Evolutionary conservation across 805 yeast species (phyloP).

Genomic region (Cephaloascus albidus): DNA sequence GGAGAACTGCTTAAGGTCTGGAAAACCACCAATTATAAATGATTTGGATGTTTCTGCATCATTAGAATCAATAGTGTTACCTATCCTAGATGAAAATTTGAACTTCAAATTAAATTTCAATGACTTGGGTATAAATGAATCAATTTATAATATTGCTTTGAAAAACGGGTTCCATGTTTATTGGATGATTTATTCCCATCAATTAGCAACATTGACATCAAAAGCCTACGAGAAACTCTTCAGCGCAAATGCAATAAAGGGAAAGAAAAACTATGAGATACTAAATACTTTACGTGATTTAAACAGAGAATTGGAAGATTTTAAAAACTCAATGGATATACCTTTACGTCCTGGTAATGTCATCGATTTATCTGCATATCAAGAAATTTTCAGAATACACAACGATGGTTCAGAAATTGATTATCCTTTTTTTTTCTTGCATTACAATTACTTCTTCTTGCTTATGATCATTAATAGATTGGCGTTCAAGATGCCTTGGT

Average conservation of each 20-base stretch:
- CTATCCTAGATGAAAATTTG: neutral
- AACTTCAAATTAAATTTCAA: neutral
- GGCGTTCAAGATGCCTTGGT: neutral
- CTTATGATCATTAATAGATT: neutral
- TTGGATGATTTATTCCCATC: neutral
- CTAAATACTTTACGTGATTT: neutral
- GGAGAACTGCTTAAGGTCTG: conserved; percentile 18
- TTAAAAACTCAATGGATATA: neutral
- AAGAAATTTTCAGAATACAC: neutral
- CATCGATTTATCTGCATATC: neutral
- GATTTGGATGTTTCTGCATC: conserved; percentile 11
- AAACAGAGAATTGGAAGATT: neutral
- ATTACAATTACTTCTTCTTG: neutral
- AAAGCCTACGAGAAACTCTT: neutral
- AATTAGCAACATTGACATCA: neutral
- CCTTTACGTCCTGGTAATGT: neutral
- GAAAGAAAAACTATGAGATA: neutral
- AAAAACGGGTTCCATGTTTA: neutral
- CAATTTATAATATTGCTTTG: neutral
- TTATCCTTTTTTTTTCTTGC: neutral
- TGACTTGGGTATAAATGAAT: neutral
- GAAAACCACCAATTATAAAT: conserved; percentile 17
- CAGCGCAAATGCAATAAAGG: neutral
- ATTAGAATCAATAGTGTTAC: conserved; percentile 6
- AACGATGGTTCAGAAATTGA: neutral